These are phyloP conservation scores for Penicillium robsamsonii DNA, from an alignment of 495 filamentous ascomycete species.

Conservation along the genomic window DNA sequence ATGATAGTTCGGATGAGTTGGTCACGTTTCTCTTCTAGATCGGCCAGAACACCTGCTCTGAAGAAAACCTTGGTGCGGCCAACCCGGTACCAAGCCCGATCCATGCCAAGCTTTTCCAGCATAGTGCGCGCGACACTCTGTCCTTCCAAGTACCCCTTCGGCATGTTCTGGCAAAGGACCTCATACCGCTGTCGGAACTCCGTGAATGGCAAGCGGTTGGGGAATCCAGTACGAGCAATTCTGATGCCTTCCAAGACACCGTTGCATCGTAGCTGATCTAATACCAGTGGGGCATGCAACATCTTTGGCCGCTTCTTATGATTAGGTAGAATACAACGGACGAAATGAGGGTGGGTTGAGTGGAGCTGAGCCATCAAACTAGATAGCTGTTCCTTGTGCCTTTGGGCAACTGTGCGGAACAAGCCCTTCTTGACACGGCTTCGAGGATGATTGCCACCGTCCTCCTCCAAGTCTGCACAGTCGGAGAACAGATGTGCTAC, in stretches of 20 bases:
- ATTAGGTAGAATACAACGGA: constrained; percentile 96
- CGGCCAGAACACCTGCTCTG: constrained; percentile 90
- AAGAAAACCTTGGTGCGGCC: constrained; percentile 99
- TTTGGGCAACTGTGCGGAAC: constrained; percentile 94
- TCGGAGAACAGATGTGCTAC: constrained; percentile 84
- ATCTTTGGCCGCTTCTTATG: constrained; percentile 98
- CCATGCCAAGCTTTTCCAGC: constrained; percentile 83
- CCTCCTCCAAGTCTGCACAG: constrained; percentile 75
- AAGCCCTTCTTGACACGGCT: constrained; percentile 96
- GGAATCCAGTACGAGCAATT: constrained; percentile 97
- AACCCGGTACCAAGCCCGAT: constrained; percentile 83
- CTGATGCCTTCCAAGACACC: constrained; percentile 98
- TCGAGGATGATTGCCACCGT: constrained; percentile 58
- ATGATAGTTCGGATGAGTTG: constrained; percentile 89
- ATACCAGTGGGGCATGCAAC: constrained; percentile 79
- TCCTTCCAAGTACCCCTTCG: constrained; percentile 87
- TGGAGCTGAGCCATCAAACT: constrained; percentile 95
- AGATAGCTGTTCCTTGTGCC: constrained; percentile 95
- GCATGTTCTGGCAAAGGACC: constrained; percentile 87
- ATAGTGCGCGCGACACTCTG: constrained; percentile 82
- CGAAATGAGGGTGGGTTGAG: constrained; percentile 97
- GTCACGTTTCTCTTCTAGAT: constrained; percentile 93
- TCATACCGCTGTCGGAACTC: constrained; percentile 97
- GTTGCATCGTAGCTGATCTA: constrained; percentile 96
- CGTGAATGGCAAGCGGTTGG: constrained; percentile 85